These are phyloP conservation scores for Skeletonema marinoi DNA, from an alignment of 108 stramenopile species.

Conservation along the genomic window DNA sequence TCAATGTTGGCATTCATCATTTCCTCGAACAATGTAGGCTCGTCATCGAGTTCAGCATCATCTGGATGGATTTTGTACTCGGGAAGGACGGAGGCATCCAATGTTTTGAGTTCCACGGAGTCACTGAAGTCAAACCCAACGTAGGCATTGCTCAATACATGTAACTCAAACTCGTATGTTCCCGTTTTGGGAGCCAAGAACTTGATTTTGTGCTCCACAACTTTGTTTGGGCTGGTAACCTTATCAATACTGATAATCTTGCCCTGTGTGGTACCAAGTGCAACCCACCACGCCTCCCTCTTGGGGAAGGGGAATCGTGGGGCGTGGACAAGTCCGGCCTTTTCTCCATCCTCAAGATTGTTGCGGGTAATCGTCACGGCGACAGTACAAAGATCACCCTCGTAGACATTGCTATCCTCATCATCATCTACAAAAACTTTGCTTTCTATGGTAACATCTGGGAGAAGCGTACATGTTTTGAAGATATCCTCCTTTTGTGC, in stretches of 20 bases:
- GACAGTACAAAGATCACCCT: constrained; percentile 95
- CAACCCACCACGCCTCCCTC: constrained; percentile 96
- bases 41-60: constrained; percentile 97
- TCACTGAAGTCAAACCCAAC: constrained; percentile 89
- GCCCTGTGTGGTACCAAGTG: constrained; percentile 90
- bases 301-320: constrained; percentile 90
- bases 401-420: constrained; percentile 93
- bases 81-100: constrained; percentile 89
- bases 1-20: constrained; percentile 92
- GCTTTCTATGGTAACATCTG: constrained; percentile 74
- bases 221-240: constrained; percentile 66
- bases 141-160: constrained; percentile 93
- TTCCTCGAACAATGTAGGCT: constrained; percentile 98
- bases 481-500: constrained; percentile 88
- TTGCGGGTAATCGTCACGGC: constrained; percentile 87
- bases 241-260: constrained; percentile 94
- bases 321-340: constrained; percentile 90
- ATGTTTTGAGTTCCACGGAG: constrained; percentile 71
- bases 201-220: constrained; percentile 92
- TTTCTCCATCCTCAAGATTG: constrained; percentile 88
- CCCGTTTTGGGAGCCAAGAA: constrained; percentile 94
- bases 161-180: constrained; percentile 87
- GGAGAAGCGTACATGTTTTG: constrained; percentile 79
- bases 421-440: constrained; percentile 97
- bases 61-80: constrained; percentile 97